Evolutionary conservation across 2,329 filamentous ascomycete genomes (phyloP), one percentile per base, ranked within the genome.

Genomic region (Microascus cirrosus): DNA sequence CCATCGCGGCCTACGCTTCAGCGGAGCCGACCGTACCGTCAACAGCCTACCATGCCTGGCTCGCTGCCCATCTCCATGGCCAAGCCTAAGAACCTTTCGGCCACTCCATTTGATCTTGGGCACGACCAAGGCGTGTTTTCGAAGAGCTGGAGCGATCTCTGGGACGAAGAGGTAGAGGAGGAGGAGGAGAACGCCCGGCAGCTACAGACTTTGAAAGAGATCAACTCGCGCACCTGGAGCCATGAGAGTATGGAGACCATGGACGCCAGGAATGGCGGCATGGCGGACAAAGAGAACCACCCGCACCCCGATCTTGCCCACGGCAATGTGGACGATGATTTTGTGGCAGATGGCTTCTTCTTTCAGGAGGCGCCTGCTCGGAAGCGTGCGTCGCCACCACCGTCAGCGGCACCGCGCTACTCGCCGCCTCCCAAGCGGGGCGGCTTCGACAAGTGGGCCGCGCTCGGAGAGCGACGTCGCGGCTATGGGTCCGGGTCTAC

Each of bases 101-200:
- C 89, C 61, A 86, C 93, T 79, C 85, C 89, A 4, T 82, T 87
- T 67, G 83, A 93, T 55, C 93, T 95, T 68, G 89, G 89, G 56
- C 85, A 85, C 67, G 84, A 87, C 69, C 82, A 84, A 61, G 87
- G 93, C 53, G 77, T 81, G 54, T 89, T 95, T 54, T 96, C 94
- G 59, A 97, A 97, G 86, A 97, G 94, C 77, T 99, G 94, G 94
- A 96, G 92, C 67, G 94, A 99, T 70, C 84, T 97, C 71, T 96
- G 91, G 87, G 93, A 97, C 60, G 93, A 97, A 70, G 85, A 88
- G 62, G 84, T 87, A 61, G 82, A 89, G 64, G 81, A 86, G 65
- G 62, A 67, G 48, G 63, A 65, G 57, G 60, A 65, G 45, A 51
- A 55, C 13, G 54, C 60, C 18, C 25, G 24, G 18, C 53, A 56